phyloP scores from a whole-genome alignment of 2,329 filamentous ascomycete genomes.

The Xylaria hypoxylon region DNA sequence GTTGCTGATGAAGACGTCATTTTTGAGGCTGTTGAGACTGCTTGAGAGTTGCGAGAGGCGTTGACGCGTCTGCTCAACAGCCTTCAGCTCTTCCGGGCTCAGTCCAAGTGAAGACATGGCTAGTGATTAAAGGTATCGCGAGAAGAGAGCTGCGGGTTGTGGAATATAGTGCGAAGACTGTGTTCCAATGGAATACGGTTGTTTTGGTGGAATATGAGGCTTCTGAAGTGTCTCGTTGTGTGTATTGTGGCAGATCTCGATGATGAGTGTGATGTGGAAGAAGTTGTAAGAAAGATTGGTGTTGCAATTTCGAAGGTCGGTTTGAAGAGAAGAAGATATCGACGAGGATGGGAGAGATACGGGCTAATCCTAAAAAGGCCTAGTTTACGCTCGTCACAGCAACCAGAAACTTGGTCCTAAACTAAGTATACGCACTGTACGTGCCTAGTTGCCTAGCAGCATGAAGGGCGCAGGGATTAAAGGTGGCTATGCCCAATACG shows the following conservation, averaged over 20 bases:
- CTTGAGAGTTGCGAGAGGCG: conserved; percentile 75
- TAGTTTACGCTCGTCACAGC: not conserved
- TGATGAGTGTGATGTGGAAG: not conserved
- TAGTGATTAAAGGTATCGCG: conserved; percentile 5
- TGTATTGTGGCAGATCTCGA: not conserved
- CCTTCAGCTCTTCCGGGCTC: conserved; percentile 71
- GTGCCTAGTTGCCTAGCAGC: conserved; percentile 15
- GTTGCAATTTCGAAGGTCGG: not conserved
- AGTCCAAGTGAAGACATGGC: conserved; percentile 61
- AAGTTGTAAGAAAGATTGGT: not conserved
- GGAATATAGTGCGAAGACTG: not conserved
- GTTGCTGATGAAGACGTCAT: conserved; percentile 70
- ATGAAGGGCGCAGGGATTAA: conserved; percentile 19
- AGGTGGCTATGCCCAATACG: conserved; percentile 7
- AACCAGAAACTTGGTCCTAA: not conserved
- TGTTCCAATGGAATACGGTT: not conserved
- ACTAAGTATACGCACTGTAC: conserved; percentile 11
- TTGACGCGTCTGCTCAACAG: conserved; percentile 77
- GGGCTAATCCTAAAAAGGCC: not conserved
- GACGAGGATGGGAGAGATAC: not conserved
- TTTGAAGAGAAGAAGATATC: not conserved
- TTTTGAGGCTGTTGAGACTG: conserved; percentile 72
- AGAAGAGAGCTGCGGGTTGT: not conserved
- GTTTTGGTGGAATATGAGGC: not conserved
- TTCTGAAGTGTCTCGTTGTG: not conserved